phyloP scores from a whole-genome alignment of 208 protist species.

The Acanthamoeba sp. region DNA sequence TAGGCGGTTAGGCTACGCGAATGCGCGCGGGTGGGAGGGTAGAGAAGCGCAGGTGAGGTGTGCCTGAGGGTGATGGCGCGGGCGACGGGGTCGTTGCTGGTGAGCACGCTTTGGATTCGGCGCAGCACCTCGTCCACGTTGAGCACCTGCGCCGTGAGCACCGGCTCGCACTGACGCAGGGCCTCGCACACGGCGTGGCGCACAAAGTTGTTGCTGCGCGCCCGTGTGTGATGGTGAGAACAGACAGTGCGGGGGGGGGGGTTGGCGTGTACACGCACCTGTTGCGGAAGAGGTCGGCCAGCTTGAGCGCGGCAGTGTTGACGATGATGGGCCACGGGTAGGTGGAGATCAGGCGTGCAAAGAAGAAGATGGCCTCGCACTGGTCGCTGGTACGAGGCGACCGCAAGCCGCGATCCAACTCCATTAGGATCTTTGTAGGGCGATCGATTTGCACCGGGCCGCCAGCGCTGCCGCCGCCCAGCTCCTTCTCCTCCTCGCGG shows the following conservation, averaged over 20 bases:
- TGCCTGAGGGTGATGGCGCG: slow-evolving; percentile 61
- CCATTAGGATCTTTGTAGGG: slow-evolving; percentile 37
- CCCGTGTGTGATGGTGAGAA: too few species aligned
- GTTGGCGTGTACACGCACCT: background rate
- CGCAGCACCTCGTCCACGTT: slow-evolving; percentile 66
- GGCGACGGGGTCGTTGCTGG: slow-evolving; percentile 63
- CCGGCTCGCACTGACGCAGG: slow-evolving; percentile 26
- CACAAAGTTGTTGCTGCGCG: slow-evolving; percentile 61
- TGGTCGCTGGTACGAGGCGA: slow-evolving; percentile 46
- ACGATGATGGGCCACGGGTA: slow-evolving; percentile 71
- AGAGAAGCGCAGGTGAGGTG: too few species aligned
- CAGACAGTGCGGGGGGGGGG: background rate
- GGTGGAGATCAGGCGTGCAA: slow-evolving; percentile 45
- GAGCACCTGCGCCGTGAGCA: slow-evolving; percentile 24
- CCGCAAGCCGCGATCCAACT: slow-evolving; percentile 56
- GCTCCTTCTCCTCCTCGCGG: background rate
- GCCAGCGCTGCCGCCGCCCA: background rate
- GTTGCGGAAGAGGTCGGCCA: slow-evolving; percentile 64
- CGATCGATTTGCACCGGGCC: background rate
- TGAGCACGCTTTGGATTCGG: slow-evolving; percentile 64
- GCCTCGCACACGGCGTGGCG: background rate
- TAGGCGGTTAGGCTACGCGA: too few species aligned
- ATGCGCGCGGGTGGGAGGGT: too few species aligned
- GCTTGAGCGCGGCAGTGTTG: slow-evolving; percentile 63
- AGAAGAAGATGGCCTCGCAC: slow-evolving; percentile 71